These are phyloP conservation scores for Phoenix dactylifera DNA, from an alignment of 176 grass and related monocot genomes.

Conservation along the genomic window DNA sequence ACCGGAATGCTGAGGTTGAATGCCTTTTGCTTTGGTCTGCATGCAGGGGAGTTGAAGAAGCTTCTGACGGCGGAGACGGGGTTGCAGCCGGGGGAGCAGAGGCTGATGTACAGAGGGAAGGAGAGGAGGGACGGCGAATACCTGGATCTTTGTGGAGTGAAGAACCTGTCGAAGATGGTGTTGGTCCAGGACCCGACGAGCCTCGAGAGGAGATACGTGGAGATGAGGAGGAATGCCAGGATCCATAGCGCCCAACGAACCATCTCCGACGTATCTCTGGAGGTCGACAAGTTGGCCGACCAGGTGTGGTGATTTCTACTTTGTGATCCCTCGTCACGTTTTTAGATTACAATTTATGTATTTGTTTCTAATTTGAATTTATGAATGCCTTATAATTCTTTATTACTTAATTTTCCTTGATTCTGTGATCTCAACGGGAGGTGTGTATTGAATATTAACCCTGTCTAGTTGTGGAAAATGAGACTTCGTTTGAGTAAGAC, in stretches of 20 bases:
- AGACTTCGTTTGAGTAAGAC: too few species aligned
- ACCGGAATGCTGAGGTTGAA: too few species aligned
- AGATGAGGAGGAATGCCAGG: slow-evolving; percentile 57
- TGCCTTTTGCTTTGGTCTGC: background rate
- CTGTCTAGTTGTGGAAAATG: too few species aligned
- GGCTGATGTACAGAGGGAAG: slow-evolving; percentile 57
- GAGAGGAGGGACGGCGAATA: slow-evolving; percentile 49
- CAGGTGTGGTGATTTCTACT: slow-evolving; percentile 34
- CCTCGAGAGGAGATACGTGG: slow-evolving; percentile 69
- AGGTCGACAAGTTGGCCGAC: slow-evolving; percentile 79
- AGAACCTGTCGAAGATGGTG: slow-evolving; percentile 76
- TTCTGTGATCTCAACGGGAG: too few species aligned
- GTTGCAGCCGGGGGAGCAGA: slow-evolving; percentile 71
- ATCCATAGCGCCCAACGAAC: slow-evolving; percentile 58
- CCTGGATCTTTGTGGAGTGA: slow-evolving; percentile 68
- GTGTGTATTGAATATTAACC: too few species aligned
- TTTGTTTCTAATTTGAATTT: too few species aligned
- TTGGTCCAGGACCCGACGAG: slow-evolving; percentile 59
- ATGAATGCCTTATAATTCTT: too few species aligned
- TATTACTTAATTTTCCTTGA: too few species aligned
- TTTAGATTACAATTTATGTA: too few species aligned
- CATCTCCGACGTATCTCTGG: slow-evolving; percentile 55
- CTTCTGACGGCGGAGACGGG: slow-evolving; percentile 48
- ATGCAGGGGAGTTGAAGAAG: slow-evolving; percentile 95
- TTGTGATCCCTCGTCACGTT: background rate